Evolutionary conservation across 2,329 filamentous ascomycete genomes (phyloP).

Genomic region (Aaosphaeria arxii): DNA sequence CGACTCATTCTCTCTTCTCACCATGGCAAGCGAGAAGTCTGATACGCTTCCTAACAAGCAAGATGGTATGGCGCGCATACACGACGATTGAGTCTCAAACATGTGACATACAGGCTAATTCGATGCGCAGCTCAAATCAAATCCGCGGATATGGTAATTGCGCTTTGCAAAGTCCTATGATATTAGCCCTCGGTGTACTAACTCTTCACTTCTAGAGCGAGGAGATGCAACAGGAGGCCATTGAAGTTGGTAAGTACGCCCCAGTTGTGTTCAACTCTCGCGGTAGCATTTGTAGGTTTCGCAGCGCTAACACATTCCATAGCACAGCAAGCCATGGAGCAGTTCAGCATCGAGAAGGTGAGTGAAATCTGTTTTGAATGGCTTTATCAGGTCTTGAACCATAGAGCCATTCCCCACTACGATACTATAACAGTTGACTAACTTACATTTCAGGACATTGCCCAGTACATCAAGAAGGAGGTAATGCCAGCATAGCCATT

Average conservation of each 20-base stretch:
- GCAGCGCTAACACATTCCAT: conserved; percentile 1
- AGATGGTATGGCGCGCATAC: conserved; percentile 36
- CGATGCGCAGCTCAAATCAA: conserved; percentile 78
- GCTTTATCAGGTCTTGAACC: not conserved
- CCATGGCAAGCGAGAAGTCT: conserved; percentile 57
- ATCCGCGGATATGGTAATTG: conserved; percentile 90
- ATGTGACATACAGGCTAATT: conserved; percentile 20
- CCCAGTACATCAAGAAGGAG: conserved; percentile 92
- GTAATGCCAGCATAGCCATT: conserved; percentile 45
- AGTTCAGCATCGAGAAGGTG: conserved; percentile 71
- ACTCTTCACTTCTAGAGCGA: conserved; percentile 63
- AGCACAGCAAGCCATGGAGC: conserved; percentile 71
- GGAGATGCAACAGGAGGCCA: conserved; percentile 93
- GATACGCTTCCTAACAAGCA: conserved; percentile 50
- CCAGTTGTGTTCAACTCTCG: no score
- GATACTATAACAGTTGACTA: no score
- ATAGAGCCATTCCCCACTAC: no score
- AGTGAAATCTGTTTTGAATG: not conserved
- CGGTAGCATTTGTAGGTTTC: no score
- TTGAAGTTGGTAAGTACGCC: conserved; percentile 79
- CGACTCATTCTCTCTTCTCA: not conserved
- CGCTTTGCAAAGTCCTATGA: no score
- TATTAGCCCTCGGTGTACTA: no score
- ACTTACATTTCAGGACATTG: conserved; percentile 68
- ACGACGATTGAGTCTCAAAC: not conserved